Evolutionary conservation across 768 basidiomycete genomes (phyloP).

Genomic region (Tulasnella sp.): DNA sequence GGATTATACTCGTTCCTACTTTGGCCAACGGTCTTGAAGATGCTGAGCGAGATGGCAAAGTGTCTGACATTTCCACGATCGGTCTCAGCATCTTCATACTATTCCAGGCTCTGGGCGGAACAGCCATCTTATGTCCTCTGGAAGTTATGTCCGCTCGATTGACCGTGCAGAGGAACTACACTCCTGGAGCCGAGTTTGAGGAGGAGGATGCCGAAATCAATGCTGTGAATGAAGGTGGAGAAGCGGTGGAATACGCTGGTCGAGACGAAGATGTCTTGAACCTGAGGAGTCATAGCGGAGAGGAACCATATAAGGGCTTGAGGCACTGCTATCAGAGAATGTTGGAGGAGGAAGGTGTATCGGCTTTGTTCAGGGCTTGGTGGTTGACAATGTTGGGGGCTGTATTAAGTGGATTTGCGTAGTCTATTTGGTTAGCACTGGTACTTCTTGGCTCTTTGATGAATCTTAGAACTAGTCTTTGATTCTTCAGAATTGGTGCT

Average conservation of each 20-base stretch:
- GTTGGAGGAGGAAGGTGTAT: slow-evolving; percentile 63
- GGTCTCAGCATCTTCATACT: slow-evolving; percentile 17
- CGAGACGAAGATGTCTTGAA: slow-evolving; percentile 75
- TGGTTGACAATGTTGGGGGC: slow-evolving; percentile 40
- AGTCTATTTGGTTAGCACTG: no score
- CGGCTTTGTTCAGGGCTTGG: slow-evolving; percentile 69
- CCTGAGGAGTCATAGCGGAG: slow-evolving; percentile 47
- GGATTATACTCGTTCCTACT: slow-evolving; percentile 45
- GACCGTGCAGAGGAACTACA: slow-evolving; percentile 72
- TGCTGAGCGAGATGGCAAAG: slow-evolving; percentile 24
- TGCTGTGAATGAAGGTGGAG: slow-evolving; percentile 33
- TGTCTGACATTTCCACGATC: slow-evolving; percentile 42
- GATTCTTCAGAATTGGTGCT: no score
- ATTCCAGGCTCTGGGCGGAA: slow-evolving; percentile 40
- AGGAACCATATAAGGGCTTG: slow-evolving; percentile 64
- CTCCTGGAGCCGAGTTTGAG: slow-evolving; percentile 51
- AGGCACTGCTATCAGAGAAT: slow-evolving; percentile 66
- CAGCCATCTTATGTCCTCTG: slow-evolving; percentile 51
- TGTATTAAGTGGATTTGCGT: slow-evolving; percentile 7
- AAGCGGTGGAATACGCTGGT: slow-evolving; percentile 44
- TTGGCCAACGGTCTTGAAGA: slow-evolving; percentile 24
- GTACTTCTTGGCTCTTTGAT: no score
- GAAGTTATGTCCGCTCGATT: slow-evolving; percentile 70
- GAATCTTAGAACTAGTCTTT: no score
- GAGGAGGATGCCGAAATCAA: slow-evolving; percentile 36